These are phyloP conservation scores for Mentha longifolia DNA, from an alignment of 257 asterid species.

Conservation along the genomic window DNA sequence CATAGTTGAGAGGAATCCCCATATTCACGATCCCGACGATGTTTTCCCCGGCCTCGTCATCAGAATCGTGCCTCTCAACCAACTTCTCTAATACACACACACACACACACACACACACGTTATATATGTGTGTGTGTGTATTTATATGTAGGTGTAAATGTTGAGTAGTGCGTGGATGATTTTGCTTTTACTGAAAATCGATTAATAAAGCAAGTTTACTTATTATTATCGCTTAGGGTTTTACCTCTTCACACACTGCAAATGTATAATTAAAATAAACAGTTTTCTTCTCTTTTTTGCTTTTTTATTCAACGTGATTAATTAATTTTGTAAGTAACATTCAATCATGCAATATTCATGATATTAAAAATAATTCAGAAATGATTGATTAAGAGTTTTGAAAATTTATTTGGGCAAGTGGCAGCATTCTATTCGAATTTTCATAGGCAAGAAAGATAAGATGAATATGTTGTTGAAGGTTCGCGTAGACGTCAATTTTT, in stretches of 20 bases:
- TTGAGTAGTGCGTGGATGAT: neutral
- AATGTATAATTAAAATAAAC: too few relatives aligned
- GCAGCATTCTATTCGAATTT: neutral
- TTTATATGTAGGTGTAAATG: neutral
- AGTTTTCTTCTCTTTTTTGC: too few relatives aligned
- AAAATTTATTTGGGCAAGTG: neutral
- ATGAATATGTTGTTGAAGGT: neutral
- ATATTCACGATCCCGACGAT: slow-evolving; percentile 46
- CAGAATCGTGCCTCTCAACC: slow-evolving; percentile 34
- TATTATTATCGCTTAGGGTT: too few relatives aligned
- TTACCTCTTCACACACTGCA: too few relatives aligned
- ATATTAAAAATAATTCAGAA: neutral
- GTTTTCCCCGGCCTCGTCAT: slow-evolving; percentile 48
- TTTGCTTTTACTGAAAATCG: neutral
- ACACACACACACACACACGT: neutral
- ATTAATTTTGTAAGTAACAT: too few relatives aligned
- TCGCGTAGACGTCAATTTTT: neutral
- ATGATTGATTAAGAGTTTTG: neutral
- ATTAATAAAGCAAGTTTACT: neutral
- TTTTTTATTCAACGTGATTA: too few relatives aligned
- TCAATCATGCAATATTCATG: too few relatives aligned
- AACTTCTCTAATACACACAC: neutral
- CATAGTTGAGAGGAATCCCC: slow-evolving; percentile 43
- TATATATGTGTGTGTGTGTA: neutral
- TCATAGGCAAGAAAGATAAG: slow-evolving; percentile 1